These are phyloP conservation scores for Selenicereus undatus DNA, from an alignment of 148 eudicot species.

Conservation along the genomic window DNA sequence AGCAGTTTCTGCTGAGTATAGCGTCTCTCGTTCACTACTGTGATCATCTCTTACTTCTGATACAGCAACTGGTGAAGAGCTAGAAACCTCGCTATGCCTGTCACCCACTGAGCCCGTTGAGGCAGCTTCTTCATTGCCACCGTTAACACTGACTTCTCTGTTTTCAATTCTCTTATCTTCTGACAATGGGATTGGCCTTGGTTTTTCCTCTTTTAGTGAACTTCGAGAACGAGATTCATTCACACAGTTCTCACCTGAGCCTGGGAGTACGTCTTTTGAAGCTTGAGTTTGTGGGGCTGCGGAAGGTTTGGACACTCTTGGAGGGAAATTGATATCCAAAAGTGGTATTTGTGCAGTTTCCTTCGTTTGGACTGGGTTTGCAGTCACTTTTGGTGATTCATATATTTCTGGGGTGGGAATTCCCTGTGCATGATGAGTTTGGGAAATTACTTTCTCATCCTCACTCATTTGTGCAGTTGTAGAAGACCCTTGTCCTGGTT, in stretches of 20 bases:
- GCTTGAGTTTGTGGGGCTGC: slow-evolving; percentile 17
- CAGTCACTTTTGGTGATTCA: slow-evolving; percentile 61
- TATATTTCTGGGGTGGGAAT: slow-evolving; percentile 89
- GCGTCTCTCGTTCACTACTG: slow-evolving; percentile 85
- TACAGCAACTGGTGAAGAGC: slow-evolving; percentile 53
- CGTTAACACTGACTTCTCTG: slow-evolving; percentile 17
- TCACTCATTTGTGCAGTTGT: slow-evolving; percentile 32
- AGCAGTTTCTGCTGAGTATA: slow-evolving; percentile 98
- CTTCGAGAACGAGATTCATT: slow-evolving; percentile 29
- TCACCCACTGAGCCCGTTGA: slow-evolving; percentile 74
- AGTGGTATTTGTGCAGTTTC: slow-evolving; percentile 51
- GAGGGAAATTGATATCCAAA: slow-evolving; percentile 84
- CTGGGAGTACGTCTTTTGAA: slow-evolving; percentile 26
- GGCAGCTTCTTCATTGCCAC: slow-evolving; percentile 33
- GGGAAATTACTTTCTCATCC: slow-evolving; percentile 31
- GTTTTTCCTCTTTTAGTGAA: slow-evolving; percentile 29
- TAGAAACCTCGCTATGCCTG: slow-evolving; percentile 55
- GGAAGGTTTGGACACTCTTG: slow-evolving; percentile 41
- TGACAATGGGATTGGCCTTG: background rate
- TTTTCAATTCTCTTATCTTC: slow-evolving; percentile 16
- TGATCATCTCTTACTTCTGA: slow-evolving; percentile 48
- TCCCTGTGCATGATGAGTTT: slow-evolving; percentile 53
- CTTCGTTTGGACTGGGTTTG: slow-evolving; percentile 45
- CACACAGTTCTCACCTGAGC: slow-evolving; percentile 42
- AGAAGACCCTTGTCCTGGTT: slow-evolving; percentile 37